Conservation (phyloP, 2,329 filamentous ascomycete genomes). For the Parastagonospora avenae region DNA sequence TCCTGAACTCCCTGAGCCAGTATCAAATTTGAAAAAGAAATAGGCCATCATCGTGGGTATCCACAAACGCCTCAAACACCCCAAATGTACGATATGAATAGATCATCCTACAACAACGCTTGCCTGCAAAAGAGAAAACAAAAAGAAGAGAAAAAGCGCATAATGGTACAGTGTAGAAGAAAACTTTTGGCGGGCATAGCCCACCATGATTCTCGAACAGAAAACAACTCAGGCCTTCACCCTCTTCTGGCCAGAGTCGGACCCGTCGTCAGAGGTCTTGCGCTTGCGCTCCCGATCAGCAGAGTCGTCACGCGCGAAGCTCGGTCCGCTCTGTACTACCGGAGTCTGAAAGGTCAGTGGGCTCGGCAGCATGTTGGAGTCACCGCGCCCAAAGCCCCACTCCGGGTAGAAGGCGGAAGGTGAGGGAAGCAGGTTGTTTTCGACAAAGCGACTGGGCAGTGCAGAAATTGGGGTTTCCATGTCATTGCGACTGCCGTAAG, state of each 20-base stretch:
- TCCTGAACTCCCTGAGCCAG: constrained; percentile 4
- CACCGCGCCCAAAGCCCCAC: constrained; percentile 74
- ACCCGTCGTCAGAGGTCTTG: constrained; percentile 48
- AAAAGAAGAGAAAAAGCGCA: constrained; percentile 5
- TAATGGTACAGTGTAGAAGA: constrained; percentile 14
- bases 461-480: constrained; percentile 89
- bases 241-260: constrained; percentile 45
- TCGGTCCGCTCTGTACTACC: constrained; percentile 50
- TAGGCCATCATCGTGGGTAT: constrained; percentile 31
- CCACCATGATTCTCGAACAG: background rate
- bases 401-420: constrained; percentile 92
- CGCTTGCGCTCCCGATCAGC: constrained; percentile 49
- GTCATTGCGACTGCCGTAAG: constrained; percentile 45
- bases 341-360: constrained; percentile 93
- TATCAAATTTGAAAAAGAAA: constrained; percentile 21
- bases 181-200: constrained; percentile 2
- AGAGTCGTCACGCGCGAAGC: constrained; percentile 51
- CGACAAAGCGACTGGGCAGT: constrained; percentile 87
- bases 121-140: constrained; percentile 11
- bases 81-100: constrained; percentile 13
- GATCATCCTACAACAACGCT: constrained; percentile 16
- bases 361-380: constrained; percentile 87
- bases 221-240: constrained; percentile 36
- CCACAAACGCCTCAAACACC: constrained; percentile 28
- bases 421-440: constrained; percentile 83